Conservation (phyloP, 2,329 filamentous ascomycete species). For the Zymoseptoria passerinii region DNA sequence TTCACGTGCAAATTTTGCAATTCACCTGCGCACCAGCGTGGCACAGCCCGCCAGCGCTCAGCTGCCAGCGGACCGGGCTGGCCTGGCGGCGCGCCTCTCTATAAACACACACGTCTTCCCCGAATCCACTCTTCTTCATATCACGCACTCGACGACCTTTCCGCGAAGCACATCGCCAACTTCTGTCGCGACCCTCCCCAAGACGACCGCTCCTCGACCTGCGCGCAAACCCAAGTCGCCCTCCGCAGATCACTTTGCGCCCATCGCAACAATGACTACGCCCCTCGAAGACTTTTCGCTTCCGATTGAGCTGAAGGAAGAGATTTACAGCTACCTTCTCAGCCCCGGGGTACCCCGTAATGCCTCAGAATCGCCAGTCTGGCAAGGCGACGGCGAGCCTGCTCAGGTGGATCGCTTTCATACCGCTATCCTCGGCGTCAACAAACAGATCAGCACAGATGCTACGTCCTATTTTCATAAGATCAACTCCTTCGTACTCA, state of each 20-base stretch:
- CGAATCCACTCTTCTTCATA: neutral
- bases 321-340: neutral
- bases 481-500: neutral
- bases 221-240: neutral
- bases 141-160: neutral
- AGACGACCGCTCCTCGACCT: neutral
- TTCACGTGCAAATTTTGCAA: neutral
- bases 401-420: neutral
- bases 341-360: neutral
- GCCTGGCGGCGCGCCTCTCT: neutral
- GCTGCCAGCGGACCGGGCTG: neutral
- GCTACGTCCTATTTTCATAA: neutral
- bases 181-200: neutral
- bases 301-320: neutral
- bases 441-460: neutral
- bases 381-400: neutral
- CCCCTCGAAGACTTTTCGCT: neutral
- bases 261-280: neutral
- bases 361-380: neutral
- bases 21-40: neutral
- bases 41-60: neutral
- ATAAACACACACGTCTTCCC: neutral
- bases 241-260: neutral
- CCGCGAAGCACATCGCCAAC: neutral
- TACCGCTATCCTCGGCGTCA: neutral